Conservation (phyloP, 2,329 filamentous ascomycete species). For the Diaporthe citrichinensis region DNA sequence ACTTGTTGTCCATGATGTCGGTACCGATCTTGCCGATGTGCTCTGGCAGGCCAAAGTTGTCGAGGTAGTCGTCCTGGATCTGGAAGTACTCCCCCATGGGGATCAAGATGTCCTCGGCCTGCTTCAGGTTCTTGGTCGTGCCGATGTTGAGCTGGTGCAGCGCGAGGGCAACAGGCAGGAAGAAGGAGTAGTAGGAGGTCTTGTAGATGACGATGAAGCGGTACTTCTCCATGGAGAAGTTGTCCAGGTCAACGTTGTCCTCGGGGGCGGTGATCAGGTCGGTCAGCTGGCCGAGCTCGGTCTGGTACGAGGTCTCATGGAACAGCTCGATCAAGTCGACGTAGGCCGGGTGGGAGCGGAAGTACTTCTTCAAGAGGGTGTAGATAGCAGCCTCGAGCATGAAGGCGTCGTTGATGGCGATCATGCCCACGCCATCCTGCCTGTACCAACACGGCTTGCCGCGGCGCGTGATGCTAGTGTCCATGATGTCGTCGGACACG, state of each 20-base stretch:
- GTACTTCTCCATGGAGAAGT: slow-evolving; percentile 97
- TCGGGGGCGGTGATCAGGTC: slow-evolving; percentile 97
- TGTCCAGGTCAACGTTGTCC: slow-evolving; percentile 91
- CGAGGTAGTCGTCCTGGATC: slow-evolving; percentile 98
- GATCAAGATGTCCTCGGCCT: slow-evolving; percentile 91
- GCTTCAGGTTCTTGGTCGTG: slow-evolving; percentile 89
- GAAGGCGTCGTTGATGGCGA: slow-evolving; percentile 98
- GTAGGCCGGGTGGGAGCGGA: slow-evolving; percentile 88
- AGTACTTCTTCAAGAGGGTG: slow-evolving; percentile 92
- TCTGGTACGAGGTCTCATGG: slow-evolving; percentile 94
- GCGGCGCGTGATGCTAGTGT: slow-evolving; percentile 92
- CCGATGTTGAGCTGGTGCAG: slow-evolving; percentile 88
- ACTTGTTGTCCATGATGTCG: slow-evolving; percentile 99
- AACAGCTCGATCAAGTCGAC: slow-evolving; percentile 95
- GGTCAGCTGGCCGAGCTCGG: slow-evolving; percentile 94
- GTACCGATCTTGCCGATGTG: slow-evolving; percentile 99
- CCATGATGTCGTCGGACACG: slow-evolving; percentile 99
- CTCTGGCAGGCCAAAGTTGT: slow-evolving; percentile 94
- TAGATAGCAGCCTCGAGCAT: slow-evolving; percentile 95
- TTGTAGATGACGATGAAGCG: slow-evolving; percentile 99
- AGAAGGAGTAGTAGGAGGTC: slow-evolving; percentile 99
- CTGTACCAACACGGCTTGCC: slow-evolving; percentile 98
- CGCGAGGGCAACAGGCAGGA: slow-evolving; percentile 93
- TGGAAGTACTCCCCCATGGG: slow-evolving; percentile 99
- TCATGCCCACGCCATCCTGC: slow-evolving; percentile 88